Base-by-base conservation (phyloP, 2,329 filamentous ascomycete species). In the Neofusicoccum parvum region DNA sequence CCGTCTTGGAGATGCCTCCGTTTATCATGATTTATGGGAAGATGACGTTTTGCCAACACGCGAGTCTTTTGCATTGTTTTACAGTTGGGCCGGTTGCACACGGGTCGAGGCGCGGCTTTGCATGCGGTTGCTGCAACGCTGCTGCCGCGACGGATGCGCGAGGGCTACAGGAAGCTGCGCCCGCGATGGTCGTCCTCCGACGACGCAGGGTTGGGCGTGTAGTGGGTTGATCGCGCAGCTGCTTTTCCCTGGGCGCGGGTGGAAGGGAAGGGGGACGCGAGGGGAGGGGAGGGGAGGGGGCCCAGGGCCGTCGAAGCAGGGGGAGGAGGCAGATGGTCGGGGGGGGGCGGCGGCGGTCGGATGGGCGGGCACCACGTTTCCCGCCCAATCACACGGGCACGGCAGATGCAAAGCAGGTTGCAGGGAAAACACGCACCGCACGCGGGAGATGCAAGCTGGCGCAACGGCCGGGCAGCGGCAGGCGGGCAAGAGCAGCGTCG, bases 21-120 rank as follows among this genome's bases (percentile, higher is more conserved):
- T 17, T 43, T 17, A 34, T 32, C 27, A 20, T 60, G 56, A 48
- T 48, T 60, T 34, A 45, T 58, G 20, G 37, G 37, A 23, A 45
- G 53, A 58, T 60, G 56, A 60, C 56, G 56, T 60, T 60, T 60
- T 60, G 32, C 56, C 56, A 60, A 60, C 56, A 60, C 43, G 10
- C 32, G 41, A 45, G 32, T 34, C 27, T 32, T 27, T 45, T 58
- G 48, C 45, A n/a, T 58, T 58, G 23, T 43, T 34, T n/a, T 48
- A 46, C 43, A 60, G 56, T 48, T 60, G 43, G 56, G 56, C 27
- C 56, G 56, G 12, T 37, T 60, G 56, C 56, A 60, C 41, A 60
- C 56, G 43, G 56, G 56, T 14, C 56, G 56, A 60, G 56, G 56
- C 27, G 56, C 56, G 27, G 41, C 56, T 9, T 36, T 60, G 43